Percentiles rank a stretch among this genome's conserved stretches.
Evolutionary conservation across 768 basidiomycete species (phyloP).

Genomic region (Trametes punicea): DNA sequence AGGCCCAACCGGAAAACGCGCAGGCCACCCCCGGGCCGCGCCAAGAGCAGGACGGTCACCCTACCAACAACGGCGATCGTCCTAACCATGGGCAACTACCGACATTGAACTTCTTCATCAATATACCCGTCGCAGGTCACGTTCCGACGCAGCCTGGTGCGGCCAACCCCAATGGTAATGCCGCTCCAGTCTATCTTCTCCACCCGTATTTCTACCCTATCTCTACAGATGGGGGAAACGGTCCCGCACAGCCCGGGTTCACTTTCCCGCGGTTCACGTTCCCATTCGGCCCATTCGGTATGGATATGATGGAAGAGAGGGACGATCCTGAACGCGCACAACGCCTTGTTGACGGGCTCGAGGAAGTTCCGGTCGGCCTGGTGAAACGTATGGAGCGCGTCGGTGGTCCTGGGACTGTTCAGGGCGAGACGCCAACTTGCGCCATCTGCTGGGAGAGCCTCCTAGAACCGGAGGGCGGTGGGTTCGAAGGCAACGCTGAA

Average conservation of each 20-base stretch:
- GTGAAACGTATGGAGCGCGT: constrained; percentile 61
- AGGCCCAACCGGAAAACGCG: not conserved
- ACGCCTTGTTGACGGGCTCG: constrained; percentile 58
- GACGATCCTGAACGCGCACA: constrained; percentile 71
- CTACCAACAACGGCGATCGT: not conserved
- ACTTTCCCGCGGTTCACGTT: constrained; percentile 27
- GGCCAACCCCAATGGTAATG: constrained; percentile 18
- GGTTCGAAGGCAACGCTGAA: constrained; percentile 23
- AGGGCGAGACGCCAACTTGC: constrained; percentile 45
- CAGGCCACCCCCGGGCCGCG: not conserved
- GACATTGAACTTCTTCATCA: constrained; percentile 31
- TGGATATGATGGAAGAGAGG: constrained; percentile 31
- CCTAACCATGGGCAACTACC: not conserved
- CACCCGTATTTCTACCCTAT: constrained; percentile 5
- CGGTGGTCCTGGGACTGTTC: constrained; percentile 28
- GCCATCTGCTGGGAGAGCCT: constrained; percentile 77
- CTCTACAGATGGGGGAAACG: constrained; percentile 10
- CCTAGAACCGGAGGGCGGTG: constrained; percentile 44
- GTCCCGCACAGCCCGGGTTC: constrained; percentile 18
- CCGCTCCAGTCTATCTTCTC: not conserved
- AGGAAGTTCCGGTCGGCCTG: constrained; percentile 63
- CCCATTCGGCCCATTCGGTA: constrained; percentile 23
- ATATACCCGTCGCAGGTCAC: constrained; percentile 27
- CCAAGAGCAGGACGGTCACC: not conserved
- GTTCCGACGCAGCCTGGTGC: constrained; percentile 9